Percentiles rank a stretch among this genome's conserved stretches.
These are phyloP conservation scores for Blechomonas ayalai DNA, from an alignment of 208 protist genomes.

Conservation along the genomic window DNA sequence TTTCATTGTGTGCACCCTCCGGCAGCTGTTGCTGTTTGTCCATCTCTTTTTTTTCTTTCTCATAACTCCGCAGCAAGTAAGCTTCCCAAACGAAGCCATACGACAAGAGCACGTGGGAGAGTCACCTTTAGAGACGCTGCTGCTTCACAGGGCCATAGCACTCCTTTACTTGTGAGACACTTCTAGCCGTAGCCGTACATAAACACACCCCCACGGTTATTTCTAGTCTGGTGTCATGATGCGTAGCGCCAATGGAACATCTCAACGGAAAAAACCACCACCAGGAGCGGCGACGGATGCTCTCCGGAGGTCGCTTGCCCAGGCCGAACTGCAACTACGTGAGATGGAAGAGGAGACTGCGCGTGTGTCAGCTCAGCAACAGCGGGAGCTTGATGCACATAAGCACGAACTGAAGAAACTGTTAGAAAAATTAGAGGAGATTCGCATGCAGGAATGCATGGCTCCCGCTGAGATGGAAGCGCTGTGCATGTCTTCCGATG, in stretches of 20 bases:
- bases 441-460: conserved; percentile 73
- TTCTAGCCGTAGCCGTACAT: too few species aligned
- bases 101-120: too few species aligned
- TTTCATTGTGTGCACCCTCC: too few species aligned
- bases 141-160: too few species aligned
- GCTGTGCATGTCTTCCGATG: background rate
- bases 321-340: conserved; percentile 57
- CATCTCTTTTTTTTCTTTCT: conserved; percentile 1
- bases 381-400: conserved; percentile 58
- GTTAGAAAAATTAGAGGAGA: conserved; percentile 36
- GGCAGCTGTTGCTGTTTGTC: background rate
- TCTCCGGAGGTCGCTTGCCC: conserved; percentile 44
- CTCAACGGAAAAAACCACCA: background rate
- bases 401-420: conserved; percentile 37
- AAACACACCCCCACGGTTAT: too few species aligned
- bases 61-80: too few species aligned
- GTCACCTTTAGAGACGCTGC: too few species aligned
- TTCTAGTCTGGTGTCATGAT: too few species aligned
- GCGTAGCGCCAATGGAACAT: background rate
- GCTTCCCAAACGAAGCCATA: too few species aligned
- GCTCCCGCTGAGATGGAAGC: conserved; percentile 16
- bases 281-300: conserved; percentile 17
- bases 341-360: conserved; percentile 67
- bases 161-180: too few species aligned
- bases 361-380: conserved; percentile 43